These are phyloP conservation scores for Amphicarpaea edgeworthii DNA, from an alignment of 306 rosid species.

Conservation along the genomic window DNA sequence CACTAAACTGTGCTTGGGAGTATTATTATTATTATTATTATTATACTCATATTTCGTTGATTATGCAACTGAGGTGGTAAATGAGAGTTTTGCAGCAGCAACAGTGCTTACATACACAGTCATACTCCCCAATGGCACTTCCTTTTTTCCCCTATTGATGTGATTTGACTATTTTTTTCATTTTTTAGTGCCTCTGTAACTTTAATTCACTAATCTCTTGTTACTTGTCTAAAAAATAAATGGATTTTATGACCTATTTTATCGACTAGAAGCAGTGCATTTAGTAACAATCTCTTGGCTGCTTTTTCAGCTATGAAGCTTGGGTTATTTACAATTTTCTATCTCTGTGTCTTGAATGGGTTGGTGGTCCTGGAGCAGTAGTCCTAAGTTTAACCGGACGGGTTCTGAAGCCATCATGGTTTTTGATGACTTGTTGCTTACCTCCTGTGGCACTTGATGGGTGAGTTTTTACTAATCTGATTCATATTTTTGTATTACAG, in stretches of 20 bases:
- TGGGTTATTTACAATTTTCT: slow-evolving; percentile 92
- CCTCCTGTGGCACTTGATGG: slow-evolving; percentile 86
- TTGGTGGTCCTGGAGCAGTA: slow-evolving; percentile 96
- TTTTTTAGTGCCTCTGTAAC: slow-evolving; percentile 7
- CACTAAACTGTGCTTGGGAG: slow-evolving; percentile 18
- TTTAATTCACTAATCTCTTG: slow-evolving; percentile 7
- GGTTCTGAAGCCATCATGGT: slow-evolving; percentile 78
- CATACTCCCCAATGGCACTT: neutral
- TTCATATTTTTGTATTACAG: neutral
- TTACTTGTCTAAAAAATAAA: slow-evolving; percentile 27
- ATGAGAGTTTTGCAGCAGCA: slow-evolving; percentile 11
- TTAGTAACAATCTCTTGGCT: slow-evolving; percentile 28
- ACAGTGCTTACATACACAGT: neutral
- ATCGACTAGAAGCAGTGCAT: neutral
- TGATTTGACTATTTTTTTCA: slow-evolving; percentile 25
- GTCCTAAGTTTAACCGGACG: slow-evolving; percentile 87
- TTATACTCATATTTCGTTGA: slow-evolving; percentile 2
- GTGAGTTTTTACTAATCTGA: slow-evolving; percentile 53
- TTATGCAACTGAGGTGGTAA: slow-evolving; percentile 23
- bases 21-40: neutral
- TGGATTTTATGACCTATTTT: slow-evolving; percentile 15
- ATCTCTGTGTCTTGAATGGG: slow-evolving; percentile 89
- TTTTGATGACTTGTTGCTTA: slow-evolving; percentile 83
- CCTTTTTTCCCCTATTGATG: neutral
- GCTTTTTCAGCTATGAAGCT: slow-evolving; percentile 83